phyloP scores from a whole-genome alignment of 2,329 filamentous ascomycete genomes.

The Fusarium nurragi region DNA sequence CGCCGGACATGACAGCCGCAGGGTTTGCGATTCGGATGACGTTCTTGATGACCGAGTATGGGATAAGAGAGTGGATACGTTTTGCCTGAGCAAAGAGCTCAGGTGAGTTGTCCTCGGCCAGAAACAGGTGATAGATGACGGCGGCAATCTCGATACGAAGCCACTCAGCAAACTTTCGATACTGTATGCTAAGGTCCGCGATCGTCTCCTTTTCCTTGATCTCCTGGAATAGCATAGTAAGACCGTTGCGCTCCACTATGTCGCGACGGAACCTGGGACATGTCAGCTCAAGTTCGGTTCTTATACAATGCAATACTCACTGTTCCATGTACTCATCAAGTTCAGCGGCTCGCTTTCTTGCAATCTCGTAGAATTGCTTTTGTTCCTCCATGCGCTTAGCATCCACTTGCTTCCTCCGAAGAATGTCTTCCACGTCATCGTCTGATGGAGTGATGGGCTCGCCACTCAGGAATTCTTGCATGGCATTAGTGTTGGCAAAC shows the following conservation, averaged over 20 bases:
- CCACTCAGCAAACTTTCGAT: constrained; percentile 99
- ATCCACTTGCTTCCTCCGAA: constrained; percentile 82
- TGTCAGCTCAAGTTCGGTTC: constrained; percentile 31
- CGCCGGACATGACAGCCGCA: constrained; percentile 94
- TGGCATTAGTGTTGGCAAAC: constrained; percentile 82
- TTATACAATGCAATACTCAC: constrained; percentile 55
- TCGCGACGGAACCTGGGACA: constrained; percentile 68
- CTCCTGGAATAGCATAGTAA: constrained; percentile 92
- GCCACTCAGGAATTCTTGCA: constrained; percentile 82
- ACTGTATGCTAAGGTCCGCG: constrained; percentile 88
- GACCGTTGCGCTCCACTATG: constrained; percentile 77
- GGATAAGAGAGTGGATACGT: constrained; percentile 92
- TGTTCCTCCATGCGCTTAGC: constrained; percentile 92
- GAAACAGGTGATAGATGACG: constrained; percentile 95
- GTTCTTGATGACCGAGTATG: constrained; percentile 93
- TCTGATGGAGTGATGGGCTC: constrained; percentile 79
- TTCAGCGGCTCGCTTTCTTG: constrained; percentile 86
- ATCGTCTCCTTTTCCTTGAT: constrained; percentile 92
- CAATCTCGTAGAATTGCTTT: constrained; percentile 93
- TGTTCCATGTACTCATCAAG: constrained; percentile 98
- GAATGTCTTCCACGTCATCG: constrained; percentile 85
- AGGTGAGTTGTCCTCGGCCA: constrained; percentile 97
- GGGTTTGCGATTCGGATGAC: constrained; percentile 97
- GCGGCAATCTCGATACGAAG: constrained; percentile 95
- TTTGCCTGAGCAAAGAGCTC: constrained; percentile 95